Conservation (phyloP, 2,329 filamentous ascomycete species). For the Elsinoe australis region DNA sequence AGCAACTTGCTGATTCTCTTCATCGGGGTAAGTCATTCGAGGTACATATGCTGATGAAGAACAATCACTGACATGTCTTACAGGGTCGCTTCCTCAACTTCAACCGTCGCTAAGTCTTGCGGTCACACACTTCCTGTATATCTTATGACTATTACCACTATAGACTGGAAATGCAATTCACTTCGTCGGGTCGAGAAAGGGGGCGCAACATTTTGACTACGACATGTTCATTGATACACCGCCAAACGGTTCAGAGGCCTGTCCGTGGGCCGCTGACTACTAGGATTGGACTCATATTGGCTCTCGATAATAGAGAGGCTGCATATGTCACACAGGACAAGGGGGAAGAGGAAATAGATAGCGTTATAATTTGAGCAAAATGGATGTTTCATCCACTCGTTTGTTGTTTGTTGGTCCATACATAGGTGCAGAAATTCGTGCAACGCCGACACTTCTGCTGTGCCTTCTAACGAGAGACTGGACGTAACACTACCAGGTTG, state of each 20-base stretch:
- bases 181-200: too few relatives aligned
- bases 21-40: constrained; percentile 41
- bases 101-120: constrained; percentile 29
- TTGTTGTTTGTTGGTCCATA: too few relatives aligned
- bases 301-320: not conserved
- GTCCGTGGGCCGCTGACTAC: too few relatives aligned
- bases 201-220: too few relatives aligned
- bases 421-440: too few relatives aligned
- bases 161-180: too few relatives aligned
- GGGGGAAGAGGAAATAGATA: not conserved
- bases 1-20: constrained; percentile 65
- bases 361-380: not conserved
- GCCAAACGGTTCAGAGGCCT: too few relatives aligned
- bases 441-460: too few relatives aligned
- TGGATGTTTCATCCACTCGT: too few relatives aligned
- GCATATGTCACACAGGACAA: not conserved
- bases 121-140: constrained; percentile 4
- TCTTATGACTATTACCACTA: not conserved
- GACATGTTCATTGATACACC: too few relatives aligned
- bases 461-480: too few relatives aligned
- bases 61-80: constrained; percentile 19
- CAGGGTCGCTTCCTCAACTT: constrained; percentile 40
- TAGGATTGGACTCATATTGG: not conserved
- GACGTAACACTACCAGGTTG: too few relatives aligned
- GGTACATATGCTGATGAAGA: not conserved